Conservation (phyloP, 1,284 basidiomycete genomes). For the Kalmanozyma brasiliensis region DNA sequence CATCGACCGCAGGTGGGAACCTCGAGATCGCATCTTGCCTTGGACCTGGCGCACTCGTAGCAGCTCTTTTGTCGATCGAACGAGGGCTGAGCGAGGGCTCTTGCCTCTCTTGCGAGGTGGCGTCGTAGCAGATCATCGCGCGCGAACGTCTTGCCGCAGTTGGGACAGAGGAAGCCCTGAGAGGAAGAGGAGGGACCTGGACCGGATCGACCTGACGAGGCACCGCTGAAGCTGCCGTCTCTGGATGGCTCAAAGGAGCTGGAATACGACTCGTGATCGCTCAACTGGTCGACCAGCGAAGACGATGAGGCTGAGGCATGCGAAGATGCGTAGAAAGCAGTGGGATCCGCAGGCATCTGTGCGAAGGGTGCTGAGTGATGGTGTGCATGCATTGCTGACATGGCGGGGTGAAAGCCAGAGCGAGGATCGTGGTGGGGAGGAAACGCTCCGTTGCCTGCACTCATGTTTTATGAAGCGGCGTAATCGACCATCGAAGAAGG, state of each 20-base stretch:
- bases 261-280: constrained; percentile 47
- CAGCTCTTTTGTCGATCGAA: constrained; percentile 62
- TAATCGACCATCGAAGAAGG: not conserved
- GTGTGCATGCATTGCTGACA: constrained; percentile 27
- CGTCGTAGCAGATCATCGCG: constrained; percentile 54
- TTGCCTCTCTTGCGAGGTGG: constrained; percentile 54
- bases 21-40: constrained; percentile 62
- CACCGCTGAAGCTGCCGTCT: constrained; percentile 20
- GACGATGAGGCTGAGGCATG: constrained; percentile 46
- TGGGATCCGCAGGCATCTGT: constrained; percentile 15
- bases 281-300: constrained; percentile 40
- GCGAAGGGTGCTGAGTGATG: constrained; percentile 22
- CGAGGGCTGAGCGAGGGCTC: constrained; percentile 53
- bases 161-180: constrained; percentile 47
- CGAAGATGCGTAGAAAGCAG: constrained; percentile 37
- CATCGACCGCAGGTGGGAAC: constrained; percentile 61
- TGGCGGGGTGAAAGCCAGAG: constrained; percentile 16
- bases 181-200: constrained; percentile 46
- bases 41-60: constrained; percentile 58
- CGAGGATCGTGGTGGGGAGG: constrained; percentile 12
- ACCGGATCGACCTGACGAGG: constrained; percentile 21
- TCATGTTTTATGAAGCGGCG: constrained; percentile 6
- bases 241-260: constrained; percentile 33
- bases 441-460: constrained; percentile 26
- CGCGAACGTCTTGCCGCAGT: constrained; percentile 58